Percentiles rank a stretch among this genome's conserved stretches.
Evolutionary conservation across 352 stramenopile genomes (phyloP).

Genomic region (Phytopythium helicoides): DNA sequence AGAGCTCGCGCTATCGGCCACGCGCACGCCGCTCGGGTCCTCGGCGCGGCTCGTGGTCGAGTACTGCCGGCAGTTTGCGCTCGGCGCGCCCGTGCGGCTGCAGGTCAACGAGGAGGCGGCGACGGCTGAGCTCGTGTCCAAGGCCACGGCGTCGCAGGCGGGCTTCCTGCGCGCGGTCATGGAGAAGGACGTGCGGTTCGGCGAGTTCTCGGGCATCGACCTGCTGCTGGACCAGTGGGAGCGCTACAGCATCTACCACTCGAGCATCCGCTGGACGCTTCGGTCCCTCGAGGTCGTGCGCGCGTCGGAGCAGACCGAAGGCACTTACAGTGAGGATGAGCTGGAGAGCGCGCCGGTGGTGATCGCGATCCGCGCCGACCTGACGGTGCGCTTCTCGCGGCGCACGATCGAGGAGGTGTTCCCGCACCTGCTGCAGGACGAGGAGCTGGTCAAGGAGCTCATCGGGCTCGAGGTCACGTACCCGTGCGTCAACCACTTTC

Average conservation of each 20-base stretch:
- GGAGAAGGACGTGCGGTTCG: slow-evolving; percentile 34
- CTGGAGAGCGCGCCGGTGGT: slow-evolving; percentile 12
- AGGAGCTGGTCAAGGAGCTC: slow-evolving; percentile 39
- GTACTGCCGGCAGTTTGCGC: slow-evolving; percentile 52
- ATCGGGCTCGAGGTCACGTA: slow-evolving; percentile 50
- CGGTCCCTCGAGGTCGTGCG: slow-evolving; percentile 33
- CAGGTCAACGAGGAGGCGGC: slow-evolving; percentile 35
- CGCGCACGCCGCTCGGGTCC: no score
- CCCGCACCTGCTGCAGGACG: slow-evolving; percentile 49
- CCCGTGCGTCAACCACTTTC: slow-evolving; percentile 43
- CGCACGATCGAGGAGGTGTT: slow-evolving; percentile 57
- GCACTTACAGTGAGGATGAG: slow-evolving; percentile 26
- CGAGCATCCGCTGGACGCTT: slow-evolving; percentile 35
- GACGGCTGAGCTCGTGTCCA: slow-evolving; percentile 8
- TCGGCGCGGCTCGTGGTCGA: slow-evolving; percentile 37
- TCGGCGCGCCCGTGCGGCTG: slow-evolving; percentile 41
- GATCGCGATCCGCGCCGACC: slow-evolving; percentile 31
- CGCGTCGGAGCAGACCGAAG: slow-evolving; percentile 19
- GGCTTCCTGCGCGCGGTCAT: slow-evolving; percentile 32
- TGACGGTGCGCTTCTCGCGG: slow-evolving; percentile 47
- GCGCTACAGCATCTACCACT: slow-evolving; percentile 37
- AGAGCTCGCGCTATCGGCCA: slow-evolving; percentile 26
- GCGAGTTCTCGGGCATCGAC: slow-evolving; percentile 13
- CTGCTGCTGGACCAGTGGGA: slow-evolving; percentile 42
- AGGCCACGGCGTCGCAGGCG: slow-evolving; percentile 34